Percentiles rank a stretch among this genome's conserved stretches.
Conservation (phyloP, 495 filamentous ascomycete species). For the Astrothelium macrocarpum region DNA sequence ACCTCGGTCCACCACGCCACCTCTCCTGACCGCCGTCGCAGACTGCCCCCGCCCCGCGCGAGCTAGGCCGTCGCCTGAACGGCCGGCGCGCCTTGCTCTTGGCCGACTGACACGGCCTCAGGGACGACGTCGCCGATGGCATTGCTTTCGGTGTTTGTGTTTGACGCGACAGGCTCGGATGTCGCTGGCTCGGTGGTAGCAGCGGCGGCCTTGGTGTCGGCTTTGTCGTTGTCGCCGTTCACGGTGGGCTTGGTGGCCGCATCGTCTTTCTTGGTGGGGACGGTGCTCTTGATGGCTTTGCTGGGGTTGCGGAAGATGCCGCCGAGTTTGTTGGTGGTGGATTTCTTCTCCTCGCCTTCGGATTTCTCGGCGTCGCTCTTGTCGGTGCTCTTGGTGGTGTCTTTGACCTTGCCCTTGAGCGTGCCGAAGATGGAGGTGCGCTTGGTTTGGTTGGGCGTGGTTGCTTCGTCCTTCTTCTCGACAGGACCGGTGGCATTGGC, state of each 20-base stretch:
- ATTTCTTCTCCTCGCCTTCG: slow-evolving; percentile 7
- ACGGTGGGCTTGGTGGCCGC: slow-evolving; percentile 13
- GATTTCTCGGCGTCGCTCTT: slow-evolving; percentile 19
- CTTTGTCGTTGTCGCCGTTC: slow-evolving; percentile 11
- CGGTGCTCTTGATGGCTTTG: slow-evolving; percentile 24
- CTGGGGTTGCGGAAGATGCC: slow-evolving; percentile 28
- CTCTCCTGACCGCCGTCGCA: not conserved
- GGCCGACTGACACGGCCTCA: slow-evolving; percentile 28
- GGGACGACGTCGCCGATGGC: slow-evolving; percentile 33
- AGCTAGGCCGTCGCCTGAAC: slow-evolving; percentile 38
- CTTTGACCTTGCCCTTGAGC: slow-evolving; percentile 21
- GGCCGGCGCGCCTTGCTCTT: slow-evolving; percentile 25
- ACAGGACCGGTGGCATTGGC: slow-evolving; percentile 14
- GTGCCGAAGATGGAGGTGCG: slow-evolving; percentile 28
- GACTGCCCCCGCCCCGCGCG: not conserved
- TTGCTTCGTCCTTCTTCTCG: slow-evolving; percentile 12
- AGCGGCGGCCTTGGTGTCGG: slow-evolving; percentile 22
- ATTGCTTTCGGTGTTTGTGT: slow-evolving; percentile 6
- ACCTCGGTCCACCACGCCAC: not conserved
- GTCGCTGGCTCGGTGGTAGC: slow-evolving; percentile 16
- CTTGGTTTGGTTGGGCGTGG: slow-evolving; percentile 24
- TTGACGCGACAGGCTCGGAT: not conserved
- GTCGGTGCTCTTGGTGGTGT: slow-evolving; percentile 11
- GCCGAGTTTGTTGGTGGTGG: slow-evolving; percentile 13
- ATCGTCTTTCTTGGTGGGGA: slow-evolving; percentile 32